Evolutionary conservation across 495 filamentous ascomycete genomes (phyloP), one percentile per base, ranked within the genome.

Genomic region (Aspergillus steynii): DNA sequence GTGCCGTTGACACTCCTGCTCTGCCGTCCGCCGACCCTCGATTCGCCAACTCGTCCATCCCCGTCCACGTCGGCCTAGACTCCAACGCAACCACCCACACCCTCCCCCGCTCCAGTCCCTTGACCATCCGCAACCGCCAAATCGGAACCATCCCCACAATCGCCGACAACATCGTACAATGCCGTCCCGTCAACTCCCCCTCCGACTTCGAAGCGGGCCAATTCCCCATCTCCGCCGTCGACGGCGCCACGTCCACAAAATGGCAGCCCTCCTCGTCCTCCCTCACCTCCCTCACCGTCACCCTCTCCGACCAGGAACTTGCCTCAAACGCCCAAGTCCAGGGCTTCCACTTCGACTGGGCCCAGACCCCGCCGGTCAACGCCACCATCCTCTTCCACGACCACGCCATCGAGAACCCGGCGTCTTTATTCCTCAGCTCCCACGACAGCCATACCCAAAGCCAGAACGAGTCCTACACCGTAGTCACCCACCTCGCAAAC

Each of bases 261-360:
- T 93, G 90, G 90, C 89, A 91, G 65, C 89, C 90, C 0, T 68
- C 74, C 1, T 69, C 74, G 4, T 78, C 84, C 0, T 80, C 81
- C 0, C 58, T 83, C 2, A 74, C 71, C 63, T 74, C 80, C 0
- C 55, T 84, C 29, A 84, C 82, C 1, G 71, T 84, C 9, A 78
- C 80, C 0, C 61, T 91, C 8, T 68, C 79, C 29, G 66, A 62
- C 2, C 70, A 80, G 10, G 72, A 84, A 8, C n/a, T 2, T 4
- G 25, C n/a, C 20, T 66, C 71, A 3, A 69, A 72, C 15, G 63
- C 75, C 29, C 71, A 72, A 20, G 74, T 91, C 46, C 70, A 72
- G 0, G 80, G 79, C 1, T 79, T 91, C 55, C 75, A 75, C 50
- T 87, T 91, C 66, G 87, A 92, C 65, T 93, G 88, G 88, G 88